A percentile compares a stretch with the other conserved stretches of the same genome.
Conservation (phyloP, 208 protist genomes). For the Trypanosoma mega region DNA sequence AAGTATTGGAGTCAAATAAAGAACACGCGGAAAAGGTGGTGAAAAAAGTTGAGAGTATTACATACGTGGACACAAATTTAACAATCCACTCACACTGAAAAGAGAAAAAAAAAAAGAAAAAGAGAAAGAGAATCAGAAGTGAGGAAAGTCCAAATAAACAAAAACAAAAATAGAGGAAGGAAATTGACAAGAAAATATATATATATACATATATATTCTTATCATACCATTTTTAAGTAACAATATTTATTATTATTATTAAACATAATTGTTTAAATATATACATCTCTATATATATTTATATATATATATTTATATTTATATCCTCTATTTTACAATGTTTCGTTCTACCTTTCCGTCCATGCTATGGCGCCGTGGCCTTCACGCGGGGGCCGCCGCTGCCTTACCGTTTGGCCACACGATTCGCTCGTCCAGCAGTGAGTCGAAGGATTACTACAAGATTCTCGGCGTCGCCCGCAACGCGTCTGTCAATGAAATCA, state of each 20-base stretch:
- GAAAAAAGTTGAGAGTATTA: too few relatives aligned
- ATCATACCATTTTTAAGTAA: too few relatives aligned
- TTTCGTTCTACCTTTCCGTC: slow-evolving; percentile 13
- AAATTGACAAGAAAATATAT: too few relatives aligned
- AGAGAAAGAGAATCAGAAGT: too few relatives aligned
- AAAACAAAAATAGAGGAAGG: too few relatives aligned
- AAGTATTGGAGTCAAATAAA: too few relatives aligned
- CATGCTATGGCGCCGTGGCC: slow-evolving; percentile 8
- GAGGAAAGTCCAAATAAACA: too few relatives aligned
- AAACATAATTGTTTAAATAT: neutral
- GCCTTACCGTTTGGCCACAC: slow-evolving; percentile 1
- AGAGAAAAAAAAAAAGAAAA: too few relatives aligned
- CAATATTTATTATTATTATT: neutral
- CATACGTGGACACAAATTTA: too few relatives aligned
- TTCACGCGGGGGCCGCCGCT: neutral
- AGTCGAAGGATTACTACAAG: slow-evolving; percentile 89
- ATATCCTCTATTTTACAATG: slow-evolving; percentile 22
- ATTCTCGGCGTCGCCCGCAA: slow-evolving; percentile 69
- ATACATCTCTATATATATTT: neutral
- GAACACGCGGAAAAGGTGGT: too few relatives aligned
- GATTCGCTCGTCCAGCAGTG: slow-evolving; percentile 42
- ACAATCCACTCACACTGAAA: too few relatives aligned
- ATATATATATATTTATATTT: slow-evolving; percentile 7
- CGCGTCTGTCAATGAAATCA: slow-evolving; percentile 75
- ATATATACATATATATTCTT: too few relatives aligned